Percentiles rank a stretch among this genome's conserved stretches.
Conservation (phyloP, 1,284 basidiomycete species). For the Cutaneotrichosporon cutaneum region DNA sequence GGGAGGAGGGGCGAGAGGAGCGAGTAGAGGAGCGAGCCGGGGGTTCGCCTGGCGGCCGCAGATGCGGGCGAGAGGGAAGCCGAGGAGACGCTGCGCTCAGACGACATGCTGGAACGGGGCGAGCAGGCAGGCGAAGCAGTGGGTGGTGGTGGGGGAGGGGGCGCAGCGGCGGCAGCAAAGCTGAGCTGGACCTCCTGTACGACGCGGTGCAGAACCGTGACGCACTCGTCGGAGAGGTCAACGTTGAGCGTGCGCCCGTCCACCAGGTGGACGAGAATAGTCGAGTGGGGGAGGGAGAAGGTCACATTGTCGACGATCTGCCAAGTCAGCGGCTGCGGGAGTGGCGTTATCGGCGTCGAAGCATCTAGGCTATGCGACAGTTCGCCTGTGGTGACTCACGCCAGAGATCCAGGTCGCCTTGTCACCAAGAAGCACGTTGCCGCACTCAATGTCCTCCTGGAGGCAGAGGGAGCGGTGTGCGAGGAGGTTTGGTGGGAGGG, state of each 20-base stretch:
- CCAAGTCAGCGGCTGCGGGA: background rate
- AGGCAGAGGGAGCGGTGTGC: slow-evolving; percentile 48
- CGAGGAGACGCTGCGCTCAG: slow-evolving; percentile 24
- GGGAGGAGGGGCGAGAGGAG: slow-evolving; percentile 49
- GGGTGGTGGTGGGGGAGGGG: slow-evolving; percentile 25
- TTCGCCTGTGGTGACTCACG: slow-evolving; percentile 27
- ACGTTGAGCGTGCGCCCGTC: slow-evolving; percentile 44
- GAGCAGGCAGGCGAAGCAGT: slow-evolving; percentile 31
- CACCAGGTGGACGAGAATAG: slow-evolving; percentile 47
- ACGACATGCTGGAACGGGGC: slow-evolving; percentile 18
- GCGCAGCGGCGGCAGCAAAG: slow-evolving; percentile 39
- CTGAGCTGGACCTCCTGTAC: slow-evolving; percentile 50
- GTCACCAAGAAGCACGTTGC: slow-evolving; percentile 52
- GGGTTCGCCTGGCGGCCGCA: slow-evolving; percentile 31
- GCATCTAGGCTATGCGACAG: background rate
- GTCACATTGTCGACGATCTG: slow-evolving; percentile 52
- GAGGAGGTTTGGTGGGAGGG: slow-evolving; percentile 51
- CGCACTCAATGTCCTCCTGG: slow-evolving; percentile 50
- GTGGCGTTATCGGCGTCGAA: background rate
- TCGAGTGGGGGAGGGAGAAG: slow-evolving; percentile 41
- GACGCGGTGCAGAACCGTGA: slow-evolving; percentile 38
- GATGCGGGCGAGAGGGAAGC: slow-evolving; percentile 17
- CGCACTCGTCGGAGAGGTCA: slow-evolving; percentile 38
- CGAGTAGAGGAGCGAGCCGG: slow-evolving; percentile 45
- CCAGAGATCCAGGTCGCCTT: slow-evolving; percentile 52